A percentile compares a stretch with the other conserved stretches of the same genome.
These are phyloP conservation scores for Thuidium tamariscinum DNA, from an alignment of 225 moss, liverwort and hornwort genomes.

Conservation along the genomic window DNA sequence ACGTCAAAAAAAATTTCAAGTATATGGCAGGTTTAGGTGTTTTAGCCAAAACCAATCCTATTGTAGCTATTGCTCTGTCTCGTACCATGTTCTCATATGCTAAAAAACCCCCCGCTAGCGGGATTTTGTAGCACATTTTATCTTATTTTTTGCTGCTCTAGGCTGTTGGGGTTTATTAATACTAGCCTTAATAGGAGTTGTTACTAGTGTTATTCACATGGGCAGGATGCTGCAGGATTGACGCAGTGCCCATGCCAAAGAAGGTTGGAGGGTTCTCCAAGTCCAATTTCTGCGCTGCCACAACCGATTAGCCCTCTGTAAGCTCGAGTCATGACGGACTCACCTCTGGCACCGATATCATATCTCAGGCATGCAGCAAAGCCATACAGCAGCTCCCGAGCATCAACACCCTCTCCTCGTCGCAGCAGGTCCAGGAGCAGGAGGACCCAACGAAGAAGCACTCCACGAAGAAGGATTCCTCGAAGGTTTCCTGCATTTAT, in stretches of 20 bases:
- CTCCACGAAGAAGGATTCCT: neutral
- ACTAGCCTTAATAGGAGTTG: neutral
- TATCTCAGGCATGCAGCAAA: neutral
- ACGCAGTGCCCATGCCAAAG: neutral
- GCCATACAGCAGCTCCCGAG: neutral
- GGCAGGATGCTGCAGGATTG: neutral
- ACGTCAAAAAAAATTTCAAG: neutral
- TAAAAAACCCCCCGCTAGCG: neutral
- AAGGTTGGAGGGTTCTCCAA: neutral
- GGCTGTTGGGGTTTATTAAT: neutral
- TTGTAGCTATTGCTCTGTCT: neutral
- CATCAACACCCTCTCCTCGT: neutral
- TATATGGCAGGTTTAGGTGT: neutral
- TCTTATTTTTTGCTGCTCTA: neutral
- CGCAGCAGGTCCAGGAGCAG: neutral
- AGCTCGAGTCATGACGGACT: conserved; percentile 2
- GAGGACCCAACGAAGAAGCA: neutral
- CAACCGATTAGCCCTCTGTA: neutral
- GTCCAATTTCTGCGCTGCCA: neutral
- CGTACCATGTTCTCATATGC: neutral
- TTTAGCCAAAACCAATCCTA: neutral
- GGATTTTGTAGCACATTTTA: neutral
- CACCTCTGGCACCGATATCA: neutral
- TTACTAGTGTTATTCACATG: neutral
- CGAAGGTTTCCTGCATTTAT: neutral